Percentiles rank a stretch among this genome's conserved stretches.
These are phyloP conservation scores for Paecilomyces niveus DNA, from an alignment of 2,329 filamentous ascomycete genomes.

Conservation along the genomic window DNA sequence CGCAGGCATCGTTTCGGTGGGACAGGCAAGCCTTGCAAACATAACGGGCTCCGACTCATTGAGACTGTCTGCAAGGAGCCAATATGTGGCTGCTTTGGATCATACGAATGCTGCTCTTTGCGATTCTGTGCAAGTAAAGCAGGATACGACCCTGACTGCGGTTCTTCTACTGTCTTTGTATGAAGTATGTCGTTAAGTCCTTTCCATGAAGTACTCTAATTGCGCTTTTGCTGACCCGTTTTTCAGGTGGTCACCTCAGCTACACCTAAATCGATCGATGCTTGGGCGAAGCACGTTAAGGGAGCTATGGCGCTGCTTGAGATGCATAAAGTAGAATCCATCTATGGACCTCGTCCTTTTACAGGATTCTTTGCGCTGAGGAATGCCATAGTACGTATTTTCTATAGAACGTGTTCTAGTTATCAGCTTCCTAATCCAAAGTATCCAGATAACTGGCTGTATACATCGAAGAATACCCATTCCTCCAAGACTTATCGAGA, in stretches of 20 bases:
- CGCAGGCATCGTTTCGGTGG: slow-evolving; percentile 52
- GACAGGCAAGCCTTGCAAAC: slow-evolving; percentile 53
- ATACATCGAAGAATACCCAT: slow-evolving; percentile 24
- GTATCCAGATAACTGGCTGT: slow-evolving; percentile 26
- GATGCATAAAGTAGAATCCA: slow-evolving; percentile 29
- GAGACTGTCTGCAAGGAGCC: slow-evolving; percentile 42
- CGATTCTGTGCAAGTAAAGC: slow-evolving; percentile 25
- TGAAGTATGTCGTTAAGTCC: slow-evolving; percentile 40
- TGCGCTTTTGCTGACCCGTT: slow-evolving; percentile 1
- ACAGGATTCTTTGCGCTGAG: slow-evolving; percentile 50
- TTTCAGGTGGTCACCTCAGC: slow-evolving; percentile 33
- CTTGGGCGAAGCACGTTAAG: slow-evolving; percentile 52
- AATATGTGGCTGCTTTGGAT: slow-evolving; percentile 49
- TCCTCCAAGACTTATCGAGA: slow-evolving; percentile 25
- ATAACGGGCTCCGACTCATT: slow-evolving; percentile 43
- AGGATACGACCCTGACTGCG: slow-evolving; percentile 42
- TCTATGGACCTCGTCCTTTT: slow-evolving; percentile 37
- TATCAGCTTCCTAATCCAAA: slow-evolving; percentile 2
- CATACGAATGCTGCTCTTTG: slow-evolving; percentile 29
- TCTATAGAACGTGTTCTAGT: neutral
- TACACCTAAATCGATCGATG: slow-evolving; percentile 40
- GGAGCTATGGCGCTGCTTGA: slow-evolving; percentile 56
- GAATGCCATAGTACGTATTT: slow-evolving; percentile 47
- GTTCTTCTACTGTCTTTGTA: slow-evolving; percentile 56
- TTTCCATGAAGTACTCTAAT: neutral